Percentiles rank a stretch among this genome's conserved stretches.
phyloP scores from a whole-genome alignment of 2,329 filamentous ascomycete species.

The Alternaria gaisen region DNA sequence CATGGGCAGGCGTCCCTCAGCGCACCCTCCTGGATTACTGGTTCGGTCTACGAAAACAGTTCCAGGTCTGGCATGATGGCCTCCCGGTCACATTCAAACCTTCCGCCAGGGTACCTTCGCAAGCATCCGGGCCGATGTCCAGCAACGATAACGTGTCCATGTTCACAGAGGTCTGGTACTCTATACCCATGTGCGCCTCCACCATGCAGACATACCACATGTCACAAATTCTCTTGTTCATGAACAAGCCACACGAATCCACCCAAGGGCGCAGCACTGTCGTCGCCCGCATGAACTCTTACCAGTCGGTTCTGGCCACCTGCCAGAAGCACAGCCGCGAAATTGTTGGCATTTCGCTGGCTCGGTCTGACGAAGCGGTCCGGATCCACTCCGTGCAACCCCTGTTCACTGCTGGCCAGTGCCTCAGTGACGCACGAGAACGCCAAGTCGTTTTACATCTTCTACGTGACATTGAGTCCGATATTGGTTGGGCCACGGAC shows the following conservation, averaged over 20 bases:
- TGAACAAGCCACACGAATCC: constrained; percentile 67
- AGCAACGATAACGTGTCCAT: constrained; percentile 46
- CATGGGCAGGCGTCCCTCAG: constrained; percentile 59
- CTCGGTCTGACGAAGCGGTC: constrained; percentile 64
- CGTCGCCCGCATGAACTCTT: constrained; percentile 63
- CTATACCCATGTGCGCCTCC: constrained; percentile 69
- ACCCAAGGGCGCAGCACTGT: constrained; percentile 62
- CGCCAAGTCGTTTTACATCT: constrained; percentile 64
- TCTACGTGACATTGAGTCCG: constrained; percentile 67
- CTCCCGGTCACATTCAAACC: constrained; percentile 68
- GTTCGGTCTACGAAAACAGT: constrained; percentile 64
- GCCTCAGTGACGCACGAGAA: constrained; percentile 63
- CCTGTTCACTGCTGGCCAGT: constrained; percentile 70
- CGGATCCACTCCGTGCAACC: constrained; percentile 68
- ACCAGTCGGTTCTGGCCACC: constrained; percentile 65
- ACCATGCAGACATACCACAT: constrained; percentile 74
- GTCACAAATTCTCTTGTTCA: constrained; percentile 67
- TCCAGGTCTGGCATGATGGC: constrained; percentile 67
- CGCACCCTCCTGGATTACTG: constrained; percentile 62
- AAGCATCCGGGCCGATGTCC: constrained; percentile 32
- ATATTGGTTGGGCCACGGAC: constrained; percentile 70
- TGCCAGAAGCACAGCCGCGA: constrained; percentile 67
- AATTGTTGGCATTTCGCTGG: constrained; percentile 68
- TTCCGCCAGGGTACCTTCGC: constrained; percentile 58
- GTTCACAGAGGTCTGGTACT: constrained; percentile 70